Conservation (phyloP, 805 yeast species). For the Candida caryicola region DNA sequence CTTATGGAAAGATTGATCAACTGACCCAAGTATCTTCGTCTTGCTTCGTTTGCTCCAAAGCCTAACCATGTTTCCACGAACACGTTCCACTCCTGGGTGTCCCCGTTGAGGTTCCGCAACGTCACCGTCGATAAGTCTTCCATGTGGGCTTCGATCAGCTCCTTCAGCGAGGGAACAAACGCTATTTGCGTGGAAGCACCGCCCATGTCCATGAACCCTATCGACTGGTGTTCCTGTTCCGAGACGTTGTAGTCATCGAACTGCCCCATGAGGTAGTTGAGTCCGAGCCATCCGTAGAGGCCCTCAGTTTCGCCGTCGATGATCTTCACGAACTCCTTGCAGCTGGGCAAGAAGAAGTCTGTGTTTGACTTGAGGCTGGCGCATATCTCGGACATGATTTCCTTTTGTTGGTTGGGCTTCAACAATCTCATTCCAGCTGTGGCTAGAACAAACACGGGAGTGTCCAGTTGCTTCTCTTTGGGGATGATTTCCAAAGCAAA, state of each 20-base stretch:
- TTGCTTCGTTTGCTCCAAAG: slow-evolving; percentile 94
- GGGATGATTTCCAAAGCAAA: slow-evolving; percentile 77
- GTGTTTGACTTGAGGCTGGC: slow-evolving; percentile 49
- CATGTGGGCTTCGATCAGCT: slow-evolving; percentile 60
- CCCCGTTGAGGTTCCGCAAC: slow-evolving; percentile 69
- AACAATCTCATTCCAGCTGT: slow-evolving; percentile 96
- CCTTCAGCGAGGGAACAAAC: slow-evolving; percentile 68
- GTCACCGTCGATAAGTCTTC: slow-evolving; percentile 71
- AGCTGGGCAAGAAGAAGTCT: slow-evolving; percentile 54
- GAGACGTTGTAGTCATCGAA: slow-evolving; percentile 47
- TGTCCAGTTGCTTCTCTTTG: slow-evolving; percentile 48
- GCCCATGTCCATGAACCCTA: slow-evolving; percentile 98
- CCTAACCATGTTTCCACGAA: slow-evolving; percentile 98
- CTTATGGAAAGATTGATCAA: slow-evolving; percentile 37
- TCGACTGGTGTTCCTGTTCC: slow-evolving; percentile 49
- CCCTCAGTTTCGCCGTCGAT: slow-evolving; percentile 97
- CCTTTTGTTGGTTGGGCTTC: slow-evolving; percentile 49
- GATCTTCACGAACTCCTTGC: slow-evolving; percentile 71
- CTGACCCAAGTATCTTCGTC: slow-evolving; percentile 64
- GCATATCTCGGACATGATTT: slow-evolving; percentile 63
- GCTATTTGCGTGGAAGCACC: slow-evolving; percentile 98
- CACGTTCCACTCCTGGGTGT: slow-evolving; percentile 71
- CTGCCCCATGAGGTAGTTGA: slow-evolving; percentile 77
- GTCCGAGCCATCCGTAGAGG: slow-evolving; percentile 89
- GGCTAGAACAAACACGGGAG: slow-evolving; percentile 89